A percentile compares a stretch with the other conserved stretches of the same genome.
phyloP scores from a whole-genome alignment of 2,329 filamentous ascomycete species.

The Cladosporium sp. region DNA sequence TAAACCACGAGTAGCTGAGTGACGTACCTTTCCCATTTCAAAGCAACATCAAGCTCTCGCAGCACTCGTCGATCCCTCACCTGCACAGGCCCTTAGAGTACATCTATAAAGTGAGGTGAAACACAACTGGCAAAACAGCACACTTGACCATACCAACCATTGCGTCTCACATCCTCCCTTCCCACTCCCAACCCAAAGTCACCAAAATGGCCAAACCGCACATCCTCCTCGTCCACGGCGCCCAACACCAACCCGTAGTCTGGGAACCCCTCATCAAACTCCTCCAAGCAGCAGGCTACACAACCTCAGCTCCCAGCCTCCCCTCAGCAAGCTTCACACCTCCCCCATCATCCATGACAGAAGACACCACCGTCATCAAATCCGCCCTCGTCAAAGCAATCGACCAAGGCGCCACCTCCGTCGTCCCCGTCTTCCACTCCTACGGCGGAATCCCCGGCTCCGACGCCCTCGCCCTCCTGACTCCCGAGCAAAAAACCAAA shows the following conservation, averaged over 20 bases:
- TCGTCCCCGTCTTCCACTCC: constrained; percentile 20
- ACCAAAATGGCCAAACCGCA: constrained; percentile 17
- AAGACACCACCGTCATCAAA: constrained; percentile 17
- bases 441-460: constrained; percentile 19
- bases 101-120: no score
- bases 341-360: constrained; percentile 6
- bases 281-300: constrained; percentile 16
- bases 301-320: constrained; percentile 14
- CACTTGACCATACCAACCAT: no score
- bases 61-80: no score
- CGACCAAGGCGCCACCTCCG: constrained; percentile 11
- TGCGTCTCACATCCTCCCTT: no score
- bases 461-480: constrained; percentile 18
- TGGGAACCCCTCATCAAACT: constrained; percentile 12
- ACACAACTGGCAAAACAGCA: no score
- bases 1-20: no score
- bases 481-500: constrained; percentile 12
- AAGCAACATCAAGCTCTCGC: no score
- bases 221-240: constrained; percentile 21
- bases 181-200: no score
- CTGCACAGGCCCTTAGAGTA: no score
- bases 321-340: constrained; percentile 15
- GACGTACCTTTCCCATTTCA: no score
- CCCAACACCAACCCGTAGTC: constrained; percentile 18
- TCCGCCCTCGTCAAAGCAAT: constrained; percentile 16